phyloP scores from a whole-genome alignment of 345 rosid genomes.

The Linum tenue region DNA sequence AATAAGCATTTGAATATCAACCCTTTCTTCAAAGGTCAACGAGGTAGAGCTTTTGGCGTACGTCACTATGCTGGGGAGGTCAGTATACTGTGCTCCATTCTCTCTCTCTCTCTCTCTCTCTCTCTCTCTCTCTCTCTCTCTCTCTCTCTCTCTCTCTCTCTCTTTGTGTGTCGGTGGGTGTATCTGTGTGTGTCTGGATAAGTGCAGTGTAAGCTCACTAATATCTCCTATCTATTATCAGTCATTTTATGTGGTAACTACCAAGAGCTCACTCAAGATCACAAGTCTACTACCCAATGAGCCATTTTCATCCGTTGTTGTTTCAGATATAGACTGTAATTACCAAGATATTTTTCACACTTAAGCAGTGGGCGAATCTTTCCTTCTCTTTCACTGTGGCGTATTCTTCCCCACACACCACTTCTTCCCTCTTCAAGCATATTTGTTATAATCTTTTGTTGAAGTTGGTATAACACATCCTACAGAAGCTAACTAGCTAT shows the following conservation, averaged over 20 bases:
- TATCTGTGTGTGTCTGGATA: no score
- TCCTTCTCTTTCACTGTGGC: background rate
- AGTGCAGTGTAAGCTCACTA: no score
- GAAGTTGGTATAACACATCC: background rate
- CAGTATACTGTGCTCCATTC: constrained; percentile 15
- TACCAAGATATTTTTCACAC: background rate
- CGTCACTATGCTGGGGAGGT: constrained; percentile 97
- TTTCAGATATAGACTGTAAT: background rate
- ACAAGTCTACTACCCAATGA: background rate
- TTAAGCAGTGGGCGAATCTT: background rate
- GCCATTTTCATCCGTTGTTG: background rate
- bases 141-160: no score
- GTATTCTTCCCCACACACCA: background rate
- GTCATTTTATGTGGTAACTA: no score
- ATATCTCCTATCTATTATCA: no score
- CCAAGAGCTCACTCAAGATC: no score
- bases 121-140: no score
- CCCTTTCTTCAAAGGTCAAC: constrained; percentile 76
- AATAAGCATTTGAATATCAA: constrained; percentile 65
- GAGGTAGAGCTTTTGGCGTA: constrained; percentile 73
- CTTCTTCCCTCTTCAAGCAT: background rate
- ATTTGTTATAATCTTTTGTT: background rate
- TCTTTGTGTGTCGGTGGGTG: no score
- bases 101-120: no score
- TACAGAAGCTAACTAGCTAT: background rate